Evolutionary conservation across 2,329 filamentous ascomycete species (phyloP).

Genomic region (Exophiala bonariae): DNA sequence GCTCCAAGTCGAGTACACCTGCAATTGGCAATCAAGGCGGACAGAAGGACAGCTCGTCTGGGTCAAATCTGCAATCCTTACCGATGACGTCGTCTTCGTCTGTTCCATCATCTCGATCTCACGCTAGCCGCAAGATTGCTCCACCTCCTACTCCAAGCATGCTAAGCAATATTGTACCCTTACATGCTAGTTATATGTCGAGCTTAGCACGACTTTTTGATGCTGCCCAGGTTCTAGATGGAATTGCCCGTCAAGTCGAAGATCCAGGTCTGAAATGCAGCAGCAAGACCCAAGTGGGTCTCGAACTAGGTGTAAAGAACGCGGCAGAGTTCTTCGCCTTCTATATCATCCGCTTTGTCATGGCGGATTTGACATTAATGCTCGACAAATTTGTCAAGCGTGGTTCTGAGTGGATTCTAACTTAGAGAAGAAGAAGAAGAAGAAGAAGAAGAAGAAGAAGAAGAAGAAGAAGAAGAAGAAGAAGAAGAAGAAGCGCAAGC

Average conservation of each 20-base stretch:
- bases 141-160: conserved; percentile 62
- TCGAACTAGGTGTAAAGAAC: conserved; percentile 89
- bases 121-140: conserved; percentile 60
- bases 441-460: neutral
- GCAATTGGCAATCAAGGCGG: conserved; percentile 29
- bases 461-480: too few relatives aligned
- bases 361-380: conserved; percentile 78
- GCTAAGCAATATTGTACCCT: conserved; percentile 58
- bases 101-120: conserved; percentile 57
- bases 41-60: conserved; percentile 47
- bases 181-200: conserved; percentile 83
- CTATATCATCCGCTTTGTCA: conserved; percentile 92
- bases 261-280: conserved; percentile 90
- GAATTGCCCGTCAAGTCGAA: conserved; percentile 89
- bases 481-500: neutral
- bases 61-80: conserved; percentile 68
- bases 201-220: conserved; percentile 89
- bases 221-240: conserved; percentile 88
- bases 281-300: conserved; percentile 89
- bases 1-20: conserved; percentile 74
- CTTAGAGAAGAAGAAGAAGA: conserved; percentile 34
- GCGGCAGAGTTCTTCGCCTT: conserved; percentile 98
- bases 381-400: conserved; percentile 97
- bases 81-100: conserved; percentile 67
- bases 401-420: conserved; percentile 88